phyloP scores from a whole-genome alignment of 2,329 filamentous ascomycete genomes.

The Scedosporium boydii region DNA sequence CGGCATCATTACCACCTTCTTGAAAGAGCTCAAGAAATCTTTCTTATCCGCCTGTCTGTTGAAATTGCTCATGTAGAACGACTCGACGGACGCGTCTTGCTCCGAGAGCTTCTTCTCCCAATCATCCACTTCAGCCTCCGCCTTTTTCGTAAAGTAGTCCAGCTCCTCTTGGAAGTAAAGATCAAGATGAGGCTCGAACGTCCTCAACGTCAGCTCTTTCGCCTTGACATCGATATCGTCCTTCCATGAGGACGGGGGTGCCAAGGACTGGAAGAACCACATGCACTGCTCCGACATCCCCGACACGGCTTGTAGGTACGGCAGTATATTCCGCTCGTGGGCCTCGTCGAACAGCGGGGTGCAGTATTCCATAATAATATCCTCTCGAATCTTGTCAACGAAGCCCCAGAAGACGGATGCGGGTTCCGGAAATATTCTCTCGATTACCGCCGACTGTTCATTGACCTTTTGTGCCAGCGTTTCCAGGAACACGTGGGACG shows the following conservation, averaged over 20 bases:
- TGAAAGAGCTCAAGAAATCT: constrained; percentile 93
- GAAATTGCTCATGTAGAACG: constrained; percentile 91
- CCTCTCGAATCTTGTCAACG: constrained; percentile 72
- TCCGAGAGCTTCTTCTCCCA: constrained; percentile 93
- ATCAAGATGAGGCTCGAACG: constrained; percentile 91
- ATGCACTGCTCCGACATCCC: constrained; percentile 81
- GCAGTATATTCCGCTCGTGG: constrained; percentile 62
- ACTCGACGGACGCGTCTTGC: constrained; percentile 83
- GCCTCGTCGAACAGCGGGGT: constrained; percentile 80
- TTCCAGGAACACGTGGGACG: constrained; percentile 74
- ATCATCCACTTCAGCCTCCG: constrained; percentile 64
- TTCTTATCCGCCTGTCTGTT: constrained; percentile 93
- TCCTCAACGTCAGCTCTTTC: constrained; percentile 56
- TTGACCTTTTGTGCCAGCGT: constrained; percentile 65
- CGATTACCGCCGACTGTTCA: constrained; percentile 72
- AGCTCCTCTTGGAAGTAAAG: constrained; percentile 87
- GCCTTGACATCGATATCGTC: constrained; percentile 52
- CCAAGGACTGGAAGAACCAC: constrained; percentile 64
- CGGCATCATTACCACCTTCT: constrained; percentile 98
- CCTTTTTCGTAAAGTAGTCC: constrained; percentile 69
- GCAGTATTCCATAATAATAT: constrained; percentile 78
- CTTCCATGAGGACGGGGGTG: constrained; percentile 53
- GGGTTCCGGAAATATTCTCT: constrained; percentile 68
- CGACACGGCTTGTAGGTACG: constrained; percentile 78
- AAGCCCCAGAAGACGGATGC: constrained; percentile 67